Evolutionary conservation across 1,139 yeast genomes (phyloP).

Genomic region (Pichia inconspicua): DNA sequence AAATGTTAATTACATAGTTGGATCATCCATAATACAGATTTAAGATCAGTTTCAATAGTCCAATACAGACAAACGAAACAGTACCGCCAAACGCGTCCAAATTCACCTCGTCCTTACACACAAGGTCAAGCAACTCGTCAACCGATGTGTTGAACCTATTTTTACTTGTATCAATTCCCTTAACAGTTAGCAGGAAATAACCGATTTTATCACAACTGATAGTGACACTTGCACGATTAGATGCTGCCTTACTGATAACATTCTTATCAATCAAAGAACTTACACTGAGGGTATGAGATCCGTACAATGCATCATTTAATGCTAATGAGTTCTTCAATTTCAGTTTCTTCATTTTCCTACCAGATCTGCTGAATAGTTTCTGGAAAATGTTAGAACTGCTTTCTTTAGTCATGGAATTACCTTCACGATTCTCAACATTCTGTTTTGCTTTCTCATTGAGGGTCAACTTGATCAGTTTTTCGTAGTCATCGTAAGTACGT

Average conservation of each 20-base stretch:
- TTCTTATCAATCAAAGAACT: slow-evolving; percentile 7
- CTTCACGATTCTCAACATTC: neutral
- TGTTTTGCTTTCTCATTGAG: slow-evolving; percentile 30
- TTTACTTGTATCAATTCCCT: slow-evolving; percentile 35
- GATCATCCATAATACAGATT: neutral
- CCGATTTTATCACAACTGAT: slow-evolving; percentile 6
- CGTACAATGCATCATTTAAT: slow-evolving; percentile 2
- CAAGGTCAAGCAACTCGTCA: slow-evolving; percentile 63
- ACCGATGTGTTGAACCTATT: slow-evolving; percentile 39
- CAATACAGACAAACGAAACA: slow-evolving; percentile 59
- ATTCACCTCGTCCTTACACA: slow-evolving; percentile 48
- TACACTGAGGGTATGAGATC: slow-evolving; percentile 1
- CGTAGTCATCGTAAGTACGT: slow-evolving; percentile 58
- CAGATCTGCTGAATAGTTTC: slow-evolving; percentile 9
- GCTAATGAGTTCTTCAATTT: neutral
- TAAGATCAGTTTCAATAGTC: slow-evolving; percentile 52
- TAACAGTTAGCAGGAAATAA: slow-evolving; percentile 31
- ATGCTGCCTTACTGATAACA: neutral
- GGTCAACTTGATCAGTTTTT: slow-evolving; percentile 54
- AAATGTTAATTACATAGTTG: no score
- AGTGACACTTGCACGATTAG: neutral
- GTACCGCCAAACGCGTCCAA: slow-evolving; percentile 55
- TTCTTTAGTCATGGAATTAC: neutral
- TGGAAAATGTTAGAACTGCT: neutral
- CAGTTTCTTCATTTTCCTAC: slow-evolving; percentile 8